Percentiles rank a stretch among this genome's conserved stretches.
These are phyloP conservation scores for Torulaspora pretoriensis DNA, from an alignment of 1,139 yeast species.

Conservation along the genomic window DNA sequence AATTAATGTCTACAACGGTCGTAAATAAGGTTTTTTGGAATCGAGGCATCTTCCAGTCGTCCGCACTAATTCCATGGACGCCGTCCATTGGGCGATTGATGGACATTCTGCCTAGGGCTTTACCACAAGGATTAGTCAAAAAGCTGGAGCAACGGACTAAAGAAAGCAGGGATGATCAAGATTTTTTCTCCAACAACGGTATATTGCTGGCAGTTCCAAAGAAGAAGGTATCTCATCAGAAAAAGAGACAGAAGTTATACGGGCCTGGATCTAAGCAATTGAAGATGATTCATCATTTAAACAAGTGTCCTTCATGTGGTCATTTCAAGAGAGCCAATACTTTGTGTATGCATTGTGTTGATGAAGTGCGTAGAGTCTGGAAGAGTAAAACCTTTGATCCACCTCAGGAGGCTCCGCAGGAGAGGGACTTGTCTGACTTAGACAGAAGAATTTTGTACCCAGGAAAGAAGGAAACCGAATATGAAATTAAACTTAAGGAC, in stretches of 20 bases:
- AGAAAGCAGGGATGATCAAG: constrained; percentile 19
- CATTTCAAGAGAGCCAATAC: constrained; percentile 84
- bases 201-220: constrained; percentile 85
- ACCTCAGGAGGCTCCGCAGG: constrained; percentile 34
- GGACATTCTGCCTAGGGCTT: constrained; percentile 5
- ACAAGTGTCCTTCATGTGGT: constrained; percentile 95
- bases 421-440: constrained; percentile 53
- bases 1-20: not conserved
- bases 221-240: constrained; percentile 82
- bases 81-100: constrained; percentile 8
- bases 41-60: constrained; percentile 5
- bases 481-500: constrained; percentile 47
- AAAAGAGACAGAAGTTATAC: constrained; percentile 76
- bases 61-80: constrained; percentile 14
- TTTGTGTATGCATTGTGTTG: constrained; percentile 89
- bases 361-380: constrained; percentile 73
- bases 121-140: constrained; percentile 19
- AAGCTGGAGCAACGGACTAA: constrained; percentile 17
- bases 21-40: not conserved
- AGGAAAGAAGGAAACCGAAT: constrained; percentile 57
- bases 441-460: constrained; percentile 73
- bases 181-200: constrained; percentile 51
- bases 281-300: constrained; percentile 68
- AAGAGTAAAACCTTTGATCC: constrained; percentile 37
- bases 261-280: constrained; percentile 82